Evolutionary conservation across 108 stramenopile species (phyloP).

Genomic region (Cyclotella distinguenda): DNA sequence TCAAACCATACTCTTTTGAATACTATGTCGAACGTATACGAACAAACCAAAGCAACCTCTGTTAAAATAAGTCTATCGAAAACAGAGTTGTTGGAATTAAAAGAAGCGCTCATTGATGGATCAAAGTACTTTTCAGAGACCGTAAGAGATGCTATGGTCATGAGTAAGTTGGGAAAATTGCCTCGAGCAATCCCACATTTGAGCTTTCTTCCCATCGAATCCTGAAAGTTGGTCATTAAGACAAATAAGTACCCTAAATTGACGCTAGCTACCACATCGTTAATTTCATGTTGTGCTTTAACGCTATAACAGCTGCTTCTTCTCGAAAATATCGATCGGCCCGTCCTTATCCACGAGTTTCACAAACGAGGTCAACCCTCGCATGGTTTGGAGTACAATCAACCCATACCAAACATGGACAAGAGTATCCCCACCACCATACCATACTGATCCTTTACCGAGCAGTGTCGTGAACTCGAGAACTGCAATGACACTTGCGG

Average conservation of each 20-base stretch:
- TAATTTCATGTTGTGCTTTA: no score
- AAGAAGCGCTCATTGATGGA: constrained; percentile 11
- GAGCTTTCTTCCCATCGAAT: constrained; percentile 27
- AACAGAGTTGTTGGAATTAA: constrained; percentile 36
- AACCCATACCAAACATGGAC: constrained; percentile 77
- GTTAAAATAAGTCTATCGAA: constrained; percentile 36
- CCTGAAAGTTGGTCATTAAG: no score
- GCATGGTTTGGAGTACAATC: constrained; percentile 73
- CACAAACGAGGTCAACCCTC: constrained; percentile 73
- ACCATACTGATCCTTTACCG: constrained; percentile 3
- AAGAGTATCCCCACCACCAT: constrained; percentile 53
- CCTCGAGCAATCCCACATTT: constrained; percentile 12
- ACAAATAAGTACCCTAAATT: no score
- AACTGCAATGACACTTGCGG: constrained; percentile 46
- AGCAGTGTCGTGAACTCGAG: constrained; percentile 46
- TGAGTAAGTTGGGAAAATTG: constrained; percentile 30
- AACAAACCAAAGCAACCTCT: constrained; percentile 31
- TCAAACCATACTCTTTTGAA: background rate
- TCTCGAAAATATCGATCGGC: constrained; percentile 64
- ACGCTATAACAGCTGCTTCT: background rate
- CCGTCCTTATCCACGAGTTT: constrained; percentile 69
- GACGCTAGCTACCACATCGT: no score
- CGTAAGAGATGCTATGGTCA: constrained; percentile 28
- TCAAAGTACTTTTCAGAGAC: constrained; percentile 38
- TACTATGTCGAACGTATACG: background rate